A percentile compares a stretch with the other conserved stretches of the same genome.
Conservation (phyloP, 306 rosid species). For the Trichosanthes cucumerina region DNA sequence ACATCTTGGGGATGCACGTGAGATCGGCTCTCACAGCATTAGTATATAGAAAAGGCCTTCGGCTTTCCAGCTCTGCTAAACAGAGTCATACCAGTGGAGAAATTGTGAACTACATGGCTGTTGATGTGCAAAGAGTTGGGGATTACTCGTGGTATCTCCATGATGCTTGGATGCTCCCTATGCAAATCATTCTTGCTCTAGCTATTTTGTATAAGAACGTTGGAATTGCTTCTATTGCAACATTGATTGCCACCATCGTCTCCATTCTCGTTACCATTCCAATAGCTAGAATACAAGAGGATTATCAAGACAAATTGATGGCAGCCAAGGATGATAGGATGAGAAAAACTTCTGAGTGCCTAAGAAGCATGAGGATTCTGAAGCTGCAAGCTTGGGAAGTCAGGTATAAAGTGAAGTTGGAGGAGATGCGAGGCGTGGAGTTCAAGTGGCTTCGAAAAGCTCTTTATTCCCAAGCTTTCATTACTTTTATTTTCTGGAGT, state of each 20-base stretch:
- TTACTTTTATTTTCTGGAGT: slow-evolving; percentile 98
- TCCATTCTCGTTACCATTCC: slow-evolving; percentile 82
- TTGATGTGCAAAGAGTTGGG: slow-evolving; percentile 95
- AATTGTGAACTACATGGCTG: slow-evolving; percentile 95
- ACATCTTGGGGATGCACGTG: slow-evolving; percentile 96
- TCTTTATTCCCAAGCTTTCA: slow-evolving; percentile 93
- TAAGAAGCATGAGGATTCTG: slow-evolving; percentile 94
- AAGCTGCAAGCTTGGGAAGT: slow-evolving; percentile 99
- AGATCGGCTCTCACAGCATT: slow-evolving; percentile 92
- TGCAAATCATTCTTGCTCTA: slow-evolving; percentile 90
- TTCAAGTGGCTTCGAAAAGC: slow-evolving; percentile 92
- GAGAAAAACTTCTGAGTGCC: slow-evolving; percentile 93
- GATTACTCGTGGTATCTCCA: slow-evolving; percentile 98
- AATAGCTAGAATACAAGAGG: slow-evolving; percentile 74
- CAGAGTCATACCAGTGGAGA: slow-evolving; percentile 98
- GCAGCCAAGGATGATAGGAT: slow-evolving; percentile 96
- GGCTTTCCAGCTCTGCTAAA: slow-evolving; percentile 80
- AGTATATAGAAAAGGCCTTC: slow-evolving; percentile 87
- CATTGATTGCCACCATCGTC: slow-evolving; percentile 81
- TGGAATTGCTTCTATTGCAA: slow-evolving; percentile 86
- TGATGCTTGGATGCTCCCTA: slow-evolving; percentile 97
- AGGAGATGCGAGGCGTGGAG: slow-evolving; percentile 93
- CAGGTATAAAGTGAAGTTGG: slow-evolving; percentile 57
- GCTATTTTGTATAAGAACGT: slow-evolving; percentile 93
- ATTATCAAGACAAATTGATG: slow-evolving; percentile 92